Evolutionary conservation across 345 rosid genomes (phyloP), one percentile per base, ranked within the genome.

Genomic region (Eucalyptus polybractea): DNA sequence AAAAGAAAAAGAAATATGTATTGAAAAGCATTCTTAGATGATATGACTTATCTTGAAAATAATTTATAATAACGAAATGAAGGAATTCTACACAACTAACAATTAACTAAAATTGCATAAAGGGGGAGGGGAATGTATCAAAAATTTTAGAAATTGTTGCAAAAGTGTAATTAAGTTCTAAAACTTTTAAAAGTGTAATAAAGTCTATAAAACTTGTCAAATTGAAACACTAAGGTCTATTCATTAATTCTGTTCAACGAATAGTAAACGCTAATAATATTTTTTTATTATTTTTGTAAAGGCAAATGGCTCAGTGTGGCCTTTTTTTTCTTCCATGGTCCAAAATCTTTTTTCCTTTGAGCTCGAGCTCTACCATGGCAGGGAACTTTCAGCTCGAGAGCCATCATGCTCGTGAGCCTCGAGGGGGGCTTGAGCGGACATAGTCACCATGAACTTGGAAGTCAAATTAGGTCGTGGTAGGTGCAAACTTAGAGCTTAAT

Each of bases 231-330:
- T 67, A 7, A 65, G 15, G 9, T n/a, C 11, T 15, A 67, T n/a
- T 3, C 3, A 0, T 67, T 7, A 67, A 67, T 15, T n/a, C 21
- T 13, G 2, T n/a, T 3, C 22, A 67, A 7, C 4, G 1, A 15
- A n/a, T n/a, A 1, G 1, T 1, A 67, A 29, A n/a, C 0, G 6
- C 1, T n/a, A 8, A 29, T 15, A n/a, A 65, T 7, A n/a, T 8
- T 24, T 2, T 27, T 27, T 58, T 5, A 40, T 37, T 37, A 37
- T 14, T 13, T 29, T 7, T 7, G n/a, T 62, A 62, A 62, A 29
- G 33, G 9, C 33, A 62, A n/a, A 62, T 62, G 31, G 37, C 37
- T 31, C 17, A 29, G 7, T 2, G 8, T 6, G 3, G 33, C 17
- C 0, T 27, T 25, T 60, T 5, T 5, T 29, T n/a, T 65, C 76